A percentile compares a stretch with the other conserved stretches of the same genome.
Evolutionary conservation across 2,329 filamentous ascomycete species (phyloP).

Genomic region (Fonsecaea monophora): DNA sequence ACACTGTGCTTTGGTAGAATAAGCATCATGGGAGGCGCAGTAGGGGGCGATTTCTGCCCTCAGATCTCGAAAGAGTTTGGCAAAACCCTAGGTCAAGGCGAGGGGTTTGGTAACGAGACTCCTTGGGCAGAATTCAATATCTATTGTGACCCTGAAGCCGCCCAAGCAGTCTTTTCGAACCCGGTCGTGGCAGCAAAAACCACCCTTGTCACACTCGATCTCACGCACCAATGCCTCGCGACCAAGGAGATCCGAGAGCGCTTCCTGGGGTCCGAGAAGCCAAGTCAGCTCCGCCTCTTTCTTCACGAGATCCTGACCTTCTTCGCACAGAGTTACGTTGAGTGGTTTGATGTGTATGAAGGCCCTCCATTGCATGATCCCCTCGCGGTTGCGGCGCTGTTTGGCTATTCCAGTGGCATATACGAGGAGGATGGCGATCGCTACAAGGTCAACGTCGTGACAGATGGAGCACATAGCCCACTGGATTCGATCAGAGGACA

Average conservation of each 20-base stretch:
- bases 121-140: conserved; percentile 85
- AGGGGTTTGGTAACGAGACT: conserved; percentile 64
- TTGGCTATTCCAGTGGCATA: conserved; percentile 67
- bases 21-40: conserved; percentile 88
- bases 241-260: conserved; percentile 72
- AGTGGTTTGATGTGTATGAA: conserved; percentile 75
- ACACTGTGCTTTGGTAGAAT: conserved; percentile 49
- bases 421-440: conserved; percentile 56
- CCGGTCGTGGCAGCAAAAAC: conserved; percentile 74
- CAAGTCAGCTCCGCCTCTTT: conserved; percentile 71
- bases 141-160: conserved; percentile 84
- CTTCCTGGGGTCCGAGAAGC: conserved; percentile 63
- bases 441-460: conserved; percentile 54
- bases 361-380: conserved; percentile 93
- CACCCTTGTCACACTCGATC: conserved; percentile 79
- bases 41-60: conserved; percentile 78
- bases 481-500: conserved; percentile 24
- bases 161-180: conserved; percentile 75
- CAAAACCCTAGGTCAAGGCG: conserved; percentile 47
- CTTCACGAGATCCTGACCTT: conserved; percentile 86
- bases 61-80: conserved; percentile 70
- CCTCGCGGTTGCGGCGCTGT: conserved; percentile 79
- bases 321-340: conserved; percentile 85
- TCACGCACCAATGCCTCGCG: conserved; percentile 88
- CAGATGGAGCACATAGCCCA: conserved; percentile 22